Conservation (phyloP, 768 basidiomycete species). For the Gloeostereum incarnatum region DNA sequence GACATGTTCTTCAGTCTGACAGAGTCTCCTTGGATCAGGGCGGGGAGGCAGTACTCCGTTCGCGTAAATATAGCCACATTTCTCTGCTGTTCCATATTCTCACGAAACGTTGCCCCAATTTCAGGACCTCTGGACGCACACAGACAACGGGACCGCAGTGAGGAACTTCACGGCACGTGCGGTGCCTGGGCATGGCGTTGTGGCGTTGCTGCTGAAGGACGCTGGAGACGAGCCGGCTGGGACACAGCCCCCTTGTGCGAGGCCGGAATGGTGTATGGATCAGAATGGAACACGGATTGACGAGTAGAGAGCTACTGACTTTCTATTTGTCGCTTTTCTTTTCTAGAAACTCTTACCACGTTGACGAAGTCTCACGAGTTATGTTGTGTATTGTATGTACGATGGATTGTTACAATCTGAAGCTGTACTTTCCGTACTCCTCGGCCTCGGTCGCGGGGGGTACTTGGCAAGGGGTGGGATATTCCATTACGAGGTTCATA, state of each 20-base stretch:
- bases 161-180: constrained; percentile 42
- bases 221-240: constrained; percentile 59
- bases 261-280: constrained; percentile 46
- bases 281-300: constrained; percentile 44
- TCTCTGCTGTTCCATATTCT: background rate
- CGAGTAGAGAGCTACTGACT: no score
- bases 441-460: no score
- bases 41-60: constrained; percentile 56
- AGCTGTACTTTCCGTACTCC: no score
- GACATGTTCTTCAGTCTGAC: constrained; percentile 55
- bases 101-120: background rate
- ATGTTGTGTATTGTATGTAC: no score
- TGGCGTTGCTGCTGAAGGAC: constrained; percentile 56
- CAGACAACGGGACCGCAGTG: constrained; percentile 56
- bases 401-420: no score
- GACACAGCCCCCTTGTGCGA: constrained; percentile 46
- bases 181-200: constrained; percentile 63
- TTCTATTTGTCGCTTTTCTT: no score
- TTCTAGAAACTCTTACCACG: no score
- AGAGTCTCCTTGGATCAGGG: constrained; percentile 65
- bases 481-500: no score
- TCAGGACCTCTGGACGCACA: constrained; percentile 69
- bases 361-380: no score
- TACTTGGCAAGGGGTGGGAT: no score
- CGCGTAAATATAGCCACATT: constrained; percentile 30